A percentile compares a stretch with the other conserved stretches of the same genome.
Evolutionary conservation across 345 rosid species (phyloP).

Genomic region (Eucalyptus polybractea): DNA sequence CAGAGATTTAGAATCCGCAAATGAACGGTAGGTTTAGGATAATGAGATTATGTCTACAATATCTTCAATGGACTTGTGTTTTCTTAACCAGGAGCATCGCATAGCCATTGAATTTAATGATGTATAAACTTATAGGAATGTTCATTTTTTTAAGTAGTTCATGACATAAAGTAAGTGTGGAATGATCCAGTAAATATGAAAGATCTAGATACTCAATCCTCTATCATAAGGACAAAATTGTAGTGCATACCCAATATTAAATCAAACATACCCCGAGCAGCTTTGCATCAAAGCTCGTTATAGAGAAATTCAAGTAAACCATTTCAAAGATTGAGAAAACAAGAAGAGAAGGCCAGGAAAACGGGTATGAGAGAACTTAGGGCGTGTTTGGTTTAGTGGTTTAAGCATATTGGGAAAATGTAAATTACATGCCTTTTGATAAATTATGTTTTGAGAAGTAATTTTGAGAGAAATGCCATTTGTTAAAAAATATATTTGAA

Average conservation of each 20-base stretch:
- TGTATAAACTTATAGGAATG: neutral
- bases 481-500: no score
- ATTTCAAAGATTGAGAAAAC: neutral
- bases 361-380: neutral
- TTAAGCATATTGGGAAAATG: no score
- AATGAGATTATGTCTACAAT: neutral
- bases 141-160: neutral
- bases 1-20: neutral
- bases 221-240: neutral
- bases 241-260: neutral
- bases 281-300: neutral
- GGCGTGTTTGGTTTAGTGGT: no score
- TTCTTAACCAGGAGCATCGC: neutral
- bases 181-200: neutral
- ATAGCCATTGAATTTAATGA: neutral
- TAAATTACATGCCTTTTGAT: no score
- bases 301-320: neutral
- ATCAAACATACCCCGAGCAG: accelerated
- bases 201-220: neutral
- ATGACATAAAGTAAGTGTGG: accelerated
- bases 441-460: no score
- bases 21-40: neutral
- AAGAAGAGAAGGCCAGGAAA: neutral
- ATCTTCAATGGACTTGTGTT: neutral
- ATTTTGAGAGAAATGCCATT: no score